Evolutionary conservation across 805 yeast genomes (phyloP).

Genomic region (Nakazawaea wyomingensis): DNA sequence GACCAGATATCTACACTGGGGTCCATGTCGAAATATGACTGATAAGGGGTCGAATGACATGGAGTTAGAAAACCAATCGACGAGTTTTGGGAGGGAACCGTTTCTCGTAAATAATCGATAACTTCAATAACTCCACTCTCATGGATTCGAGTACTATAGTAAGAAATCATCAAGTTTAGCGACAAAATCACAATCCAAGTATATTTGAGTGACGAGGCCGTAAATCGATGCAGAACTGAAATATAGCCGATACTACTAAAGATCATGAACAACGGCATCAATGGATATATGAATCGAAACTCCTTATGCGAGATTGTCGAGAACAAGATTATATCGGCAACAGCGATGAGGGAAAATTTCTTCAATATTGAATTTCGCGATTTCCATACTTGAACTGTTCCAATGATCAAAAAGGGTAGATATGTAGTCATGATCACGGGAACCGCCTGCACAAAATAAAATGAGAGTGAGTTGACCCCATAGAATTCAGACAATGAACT

Average conservation of each 20-base stretch:
- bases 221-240: conserved; percentile 11
- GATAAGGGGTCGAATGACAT: conserved; percentile 97
- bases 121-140: conserved; percentile 84
- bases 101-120: conserved; percentile 42
- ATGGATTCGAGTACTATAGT: conserved; percentile 55
- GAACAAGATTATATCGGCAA: conserved; percentile 47
- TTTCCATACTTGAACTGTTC: conserved; percentile 21
- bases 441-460: conserved; percentile 75
- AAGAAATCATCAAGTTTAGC: conserved; percentile 10
- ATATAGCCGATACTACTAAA: conserved; percentile 39
- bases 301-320: conserved; percentile 82
- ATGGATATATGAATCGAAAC: conserved; percentile 80
- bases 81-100: conserved; percentile 19
- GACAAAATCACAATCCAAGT: no score
- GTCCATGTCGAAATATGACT: conserved; percentile 67
- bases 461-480: conserved; percentile 81
- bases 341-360: conserved; percentile 21
- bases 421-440: conserved; percentile 70
- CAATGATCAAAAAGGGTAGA: conserved; percentile 52
- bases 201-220: no score
- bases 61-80: conserved; percentile 86
- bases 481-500: conserved; percentile 74
- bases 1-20: conserved; percentile 57
- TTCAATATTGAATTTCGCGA: not conserved
- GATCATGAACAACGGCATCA: conserved; percentile 67